These are phyloP conservation scores for Verticillium zaregamsianum DNA, from an alignment of 2,329 filamentous ascomycete species.

Conservation along the genomic window DNA sequence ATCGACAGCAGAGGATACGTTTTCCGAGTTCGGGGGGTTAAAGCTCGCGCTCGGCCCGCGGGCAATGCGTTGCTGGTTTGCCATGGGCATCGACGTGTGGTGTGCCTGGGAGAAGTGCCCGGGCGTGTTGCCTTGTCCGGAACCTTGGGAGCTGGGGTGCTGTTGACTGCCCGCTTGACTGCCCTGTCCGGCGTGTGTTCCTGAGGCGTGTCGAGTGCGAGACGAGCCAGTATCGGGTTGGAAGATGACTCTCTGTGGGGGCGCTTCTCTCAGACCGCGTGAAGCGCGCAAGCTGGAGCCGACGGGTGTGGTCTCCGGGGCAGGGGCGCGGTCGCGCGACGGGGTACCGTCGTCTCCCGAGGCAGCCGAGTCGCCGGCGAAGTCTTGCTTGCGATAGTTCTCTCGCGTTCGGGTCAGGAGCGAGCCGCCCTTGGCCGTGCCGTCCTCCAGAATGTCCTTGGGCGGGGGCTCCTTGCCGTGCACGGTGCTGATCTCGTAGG, in stretches of 20 bases:
- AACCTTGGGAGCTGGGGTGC: not conserved
- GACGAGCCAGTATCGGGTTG: conserved; percentile 70
- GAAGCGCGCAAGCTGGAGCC: conserved; percentile 52
- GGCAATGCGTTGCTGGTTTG: not conserved
- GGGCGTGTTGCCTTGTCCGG: not conserved
- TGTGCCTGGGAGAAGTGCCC: not conserved
- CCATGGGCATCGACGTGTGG: not conserved
- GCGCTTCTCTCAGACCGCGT: conserved; percentile 72
- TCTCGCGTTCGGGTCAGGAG: conserved; percentile 76
- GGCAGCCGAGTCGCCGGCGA: conserved; percentile 55
- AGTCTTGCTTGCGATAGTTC: conserved; percentile 58
- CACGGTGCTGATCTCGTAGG: conserved; percentile 77
- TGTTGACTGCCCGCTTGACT: not conserved
- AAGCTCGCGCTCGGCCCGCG: conserved; percentile 42
- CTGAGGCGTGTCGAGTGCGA: conserved; percentile 55
- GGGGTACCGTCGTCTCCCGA: conserved; percentile 57
- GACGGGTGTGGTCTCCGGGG: conserved; percentile 40
- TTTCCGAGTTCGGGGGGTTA: conserved; percentile 51
- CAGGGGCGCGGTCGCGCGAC: conserved; percentile 42
- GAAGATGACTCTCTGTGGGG: conserved; percentile 78
- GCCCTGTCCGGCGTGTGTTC: not conserved
- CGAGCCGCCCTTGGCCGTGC: conserved; percentile 78
- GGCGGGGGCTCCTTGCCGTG: conserved; percentile 80
- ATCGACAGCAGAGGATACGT: conserved; percentile 56
- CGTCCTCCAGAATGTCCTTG: conserved; percentile 82